Evolutionary conservation across 306 rosid species (phyloP), one percentile per base, ranked within the genome.

Genomic region (Malus asiatica): DNA sequence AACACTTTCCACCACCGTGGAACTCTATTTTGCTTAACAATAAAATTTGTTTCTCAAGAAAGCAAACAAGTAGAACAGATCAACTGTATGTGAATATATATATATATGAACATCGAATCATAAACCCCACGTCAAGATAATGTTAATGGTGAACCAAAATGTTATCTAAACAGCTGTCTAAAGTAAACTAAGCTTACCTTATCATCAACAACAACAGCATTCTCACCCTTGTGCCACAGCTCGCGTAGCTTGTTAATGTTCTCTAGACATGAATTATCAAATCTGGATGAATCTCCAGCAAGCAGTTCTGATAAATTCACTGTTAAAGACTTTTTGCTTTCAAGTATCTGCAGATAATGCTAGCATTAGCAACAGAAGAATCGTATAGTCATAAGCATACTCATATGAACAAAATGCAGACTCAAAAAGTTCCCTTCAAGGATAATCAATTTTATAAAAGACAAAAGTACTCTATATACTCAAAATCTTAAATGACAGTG

Each of bases 201-300:
- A 72, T 85, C 87, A 81, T 89, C 90, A 62, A 89, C 73, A 48
- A 88, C 82, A 77, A 87, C 80, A 72, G 93, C 90, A 81, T 84
- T 87, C 82, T 57, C 84, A 67, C 81, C 74, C 73, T 68, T 80
- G 52, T 70, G 83, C 91, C 89, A 85, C 73, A 77, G 78, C 62
- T 89, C 78, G 6, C 81, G 79, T 44, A 89, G 82, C 83, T 83
- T 91, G 81, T 81, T 87, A 44, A 89, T 77, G 22, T 82, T 81
- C 65, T 83, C 86, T 70, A 79, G 81, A 82, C 66, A 64, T 76
- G 58, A 71, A 80, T 53, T 72, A 73, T 70, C 75, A 33, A 76
- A 68, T 44, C 73, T 86, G 48, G 83, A 73, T 62, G 78, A 70
- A 71, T 42, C 68, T 59, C 84, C 83, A 74, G 75, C 73, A 7